Base-by-base conservation (phyloP, 345 rosid species). In the Cardamine resedifolia region DNA sequence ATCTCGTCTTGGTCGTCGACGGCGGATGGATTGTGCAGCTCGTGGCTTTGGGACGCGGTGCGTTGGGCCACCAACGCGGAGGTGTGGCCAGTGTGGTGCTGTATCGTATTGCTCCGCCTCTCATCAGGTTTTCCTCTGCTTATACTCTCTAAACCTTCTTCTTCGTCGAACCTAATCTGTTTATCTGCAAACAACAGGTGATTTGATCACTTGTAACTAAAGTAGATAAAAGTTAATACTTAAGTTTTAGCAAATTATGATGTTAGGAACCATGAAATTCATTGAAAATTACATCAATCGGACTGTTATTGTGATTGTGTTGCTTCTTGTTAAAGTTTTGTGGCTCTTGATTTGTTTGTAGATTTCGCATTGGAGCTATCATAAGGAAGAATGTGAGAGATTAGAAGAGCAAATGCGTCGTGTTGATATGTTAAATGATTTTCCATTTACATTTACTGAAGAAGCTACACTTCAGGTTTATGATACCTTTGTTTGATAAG, bases 301-400 rank as follows among this genome's bases (percentile, higher is more conserved):
- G 4, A 12, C 38, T 14, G 21, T 4, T 27, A 28, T 33, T 58
- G 11, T 23, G 48, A 45, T 58, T 43, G 18, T 43, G 19, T n/a
- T 15, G 6, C 9, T 6, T 8, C 8, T 43, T 48, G 55, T 28
- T 57, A 26, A n/a, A 14, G n/a, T n/a, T n/a, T 4, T 49, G 20
- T 31, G 14, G 16, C 2, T 60, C 9, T 41, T 39, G 34, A 36
- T 38, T 28, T 50, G 45, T 44, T 62, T 56, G 24, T 70, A 90
- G 96, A 63, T 71, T 72, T 85, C 63, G 20, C 96, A 91, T 72
- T 80, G 98, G 97, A 88, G 74, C 66, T 84, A 79, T 65, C 97
- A 94, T 48, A 89, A 86, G 74, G 84, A 81, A 73, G 97, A 91
- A 79, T 94, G 98, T 75, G 84, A 79, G 53, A 89, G 97, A 76